Evolutionary conservation across 2,329 filamentous ascomycete species (phyloP).

Genomic region (Xenosphaeropsis pyriputrescens): DNA sequence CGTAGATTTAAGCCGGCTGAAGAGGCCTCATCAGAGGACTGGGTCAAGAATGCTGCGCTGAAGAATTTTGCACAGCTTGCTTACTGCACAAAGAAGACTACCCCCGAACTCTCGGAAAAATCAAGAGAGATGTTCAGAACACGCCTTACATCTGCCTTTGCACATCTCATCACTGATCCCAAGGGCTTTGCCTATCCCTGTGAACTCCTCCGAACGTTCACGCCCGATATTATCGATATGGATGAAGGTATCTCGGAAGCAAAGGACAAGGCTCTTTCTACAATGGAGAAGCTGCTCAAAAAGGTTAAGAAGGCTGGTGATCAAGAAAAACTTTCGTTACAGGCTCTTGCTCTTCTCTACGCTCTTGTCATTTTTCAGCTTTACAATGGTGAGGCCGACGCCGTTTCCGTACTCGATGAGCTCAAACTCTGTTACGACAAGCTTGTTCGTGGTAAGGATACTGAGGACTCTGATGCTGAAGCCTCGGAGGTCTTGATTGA

Average conservation of each 20-base stretch:
- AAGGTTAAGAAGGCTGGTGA: constrained; percentile 18
- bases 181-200: constrained; percentile 31
- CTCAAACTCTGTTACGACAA: constrained; percentile 63
- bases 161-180: constrained; percentile 37
- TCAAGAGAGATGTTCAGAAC: constrained; percentile 38
- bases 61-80: constrained; percentile 32
- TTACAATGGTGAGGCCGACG: constrained; percentile 80
- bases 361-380: constrained; percentile 75
- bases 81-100: constrained; percentile 31
- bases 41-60: constrained; percentile 12
- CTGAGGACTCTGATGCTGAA: constrained; percentile 34
- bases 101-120: constrained; percentile 32
- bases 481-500: constrained; percentile 67
- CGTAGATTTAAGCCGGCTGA: constrained; percentile 11
- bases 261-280: constrained; percentile 33
- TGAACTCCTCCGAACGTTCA: constrained; percentile 10
- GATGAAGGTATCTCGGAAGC: constrained; percentile 37
- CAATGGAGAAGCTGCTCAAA: constrained; percentile 37
- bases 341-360: constrained; percentile 67
- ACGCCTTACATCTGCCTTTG: constrained; percentile 41
- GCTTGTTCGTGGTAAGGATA: constrained; percentile 33
- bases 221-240: constrained; percentile 30
- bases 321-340: constrained; percentile 19
- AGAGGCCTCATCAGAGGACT: constrained; percentile 6
- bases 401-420: constrained; percentile 68